phyloP scores from a whole-genome alignment of 352 stramenopile genomes.

The Phytophthora brassicae region DNA sequence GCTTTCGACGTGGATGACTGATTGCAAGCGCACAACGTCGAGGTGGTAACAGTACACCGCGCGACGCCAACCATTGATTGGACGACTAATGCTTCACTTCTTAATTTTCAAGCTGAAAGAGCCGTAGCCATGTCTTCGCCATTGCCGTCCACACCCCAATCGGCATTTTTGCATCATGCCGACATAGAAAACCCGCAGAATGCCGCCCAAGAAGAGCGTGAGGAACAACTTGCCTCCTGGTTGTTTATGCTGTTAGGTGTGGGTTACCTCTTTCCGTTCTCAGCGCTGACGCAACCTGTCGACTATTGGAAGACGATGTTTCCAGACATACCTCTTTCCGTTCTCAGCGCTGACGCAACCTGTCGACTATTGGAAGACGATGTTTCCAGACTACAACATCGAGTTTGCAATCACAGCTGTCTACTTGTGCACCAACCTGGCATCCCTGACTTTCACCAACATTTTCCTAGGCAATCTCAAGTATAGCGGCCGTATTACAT shows the following conservation, averaged over 20 bases:
- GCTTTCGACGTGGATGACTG: slow-evolving; percentile 3
- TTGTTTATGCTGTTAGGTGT: slow-evolving; percentile 72
- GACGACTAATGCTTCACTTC: slow-evolving; percentile 2
- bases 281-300: slow-evolving; percentile 81
- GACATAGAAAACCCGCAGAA: slow-evolving; percentile 10
- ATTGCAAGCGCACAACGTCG: slow-evolving; percentile 21
- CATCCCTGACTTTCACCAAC: slow-evolving; percentile 59
- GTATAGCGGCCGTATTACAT: slow-evolving; percentile 69
- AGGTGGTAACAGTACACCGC: slow-evolving; percentile 12
- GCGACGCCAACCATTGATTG: slow-evolving; percentile 10
- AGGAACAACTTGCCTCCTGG: slow-evolving; percentile 53
- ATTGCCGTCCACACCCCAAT: slow-evolving; percentile 31
- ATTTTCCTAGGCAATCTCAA: slow-evolving; percentile 52
- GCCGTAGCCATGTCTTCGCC: slow-evolving; percentile 42
- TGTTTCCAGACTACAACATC: slow-evolving; percentile 86
- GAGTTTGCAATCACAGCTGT: slow-evolving; percentile 84
- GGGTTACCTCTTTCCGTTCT: slow-evolving; percentile 86
- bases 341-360: slow-evolving; percentile 86
- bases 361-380: slow-evolving; percentile 86
- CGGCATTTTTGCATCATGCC: slow-evolving; percentile 33
- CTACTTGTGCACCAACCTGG: slow-evolving; percentile 84
- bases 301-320: slow-evolving; percentile 86
- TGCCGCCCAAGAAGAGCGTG: slow-evolving; percentile 27
- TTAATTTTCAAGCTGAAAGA: slow-evolving; percentile 4
- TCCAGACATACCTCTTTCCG: slow-evolving; percentile 86